These are phyloP conservation scores for Quercus wislizeni DNA, from an alignment of 306 rosid genomes.

Conservation along the genomic window DNA sequence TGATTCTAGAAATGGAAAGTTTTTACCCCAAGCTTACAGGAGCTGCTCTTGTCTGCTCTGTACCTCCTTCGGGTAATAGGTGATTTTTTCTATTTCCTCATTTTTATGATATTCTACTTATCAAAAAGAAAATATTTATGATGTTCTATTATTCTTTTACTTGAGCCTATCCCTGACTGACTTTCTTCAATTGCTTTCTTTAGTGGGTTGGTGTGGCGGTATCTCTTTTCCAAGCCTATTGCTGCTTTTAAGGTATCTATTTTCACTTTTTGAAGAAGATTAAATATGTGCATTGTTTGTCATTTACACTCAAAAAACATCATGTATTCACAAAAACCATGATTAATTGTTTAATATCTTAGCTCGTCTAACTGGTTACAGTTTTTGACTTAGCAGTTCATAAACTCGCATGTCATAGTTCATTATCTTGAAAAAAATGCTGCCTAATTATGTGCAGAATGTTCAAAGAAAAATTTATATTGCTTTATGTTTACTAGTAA, in stretches of 20 bases:
- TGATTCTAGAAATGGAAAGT: constrained; percentile 30
- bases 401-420: background rate
- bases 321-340: background rate
- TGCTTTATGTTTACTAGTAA: background rate
- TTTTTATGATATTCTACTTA: background rate
- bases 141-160: background rate
- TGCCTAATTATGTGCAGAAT: background rate
- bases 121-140: too few species aligned
- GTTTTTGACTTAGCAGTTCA: background rate
- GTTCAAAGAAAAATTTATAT: background rate
- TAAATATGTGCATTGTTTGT: background rate
- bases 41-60: constrained; percentile 82
- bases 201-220: constrained; percentile 86
- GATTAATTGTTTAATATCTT: background rate
- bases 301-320: constrained; percentile 3
- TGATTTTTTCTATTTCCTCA: constrained; percentile 26
- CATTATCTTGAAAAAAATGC: background rate
- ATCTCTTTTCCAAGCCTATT: constrained; percentile 75
- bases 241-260: constrained; percentile 82
- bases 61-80: constrained; percentile 96
- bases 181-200: constrained; percentile 18
- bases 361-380: background rate
- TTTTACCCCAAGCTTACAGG: constrained; percentile 57
- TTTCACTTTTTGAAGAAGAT: constrained; percentile 16
- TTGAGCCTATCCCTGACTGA: constrained; percentile 15